Base-by-base conservation (phyloP, 352 stramenopile genomes). In the Globisporangium rhizosaccharum region DNA sequence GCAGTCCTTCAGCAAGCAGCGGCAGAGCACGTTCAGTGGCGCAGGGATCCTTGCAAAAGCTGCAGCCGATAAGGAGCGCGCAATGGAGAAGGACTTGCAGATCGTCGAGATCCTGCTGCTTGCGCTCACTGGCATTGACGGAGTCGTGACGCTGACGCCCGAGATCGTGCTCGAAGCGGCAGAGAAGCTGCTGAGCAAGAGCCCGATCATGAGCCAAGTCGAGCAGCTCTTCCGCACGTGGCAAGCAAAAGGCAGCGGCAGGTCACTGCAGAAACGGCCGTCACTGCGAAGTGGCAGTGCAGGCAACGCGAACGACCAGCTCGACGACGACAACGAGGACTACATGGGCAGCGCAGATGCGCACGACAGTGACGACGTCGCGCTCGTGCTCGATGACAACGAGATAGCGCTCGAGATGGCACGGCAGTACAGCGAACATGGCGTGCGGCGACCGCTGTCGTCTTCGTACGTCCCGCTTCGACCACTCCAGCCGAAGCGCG, bases 71-170 rank as follows among this genome's bases (percentile, higher is more conserved):
- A 59, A 56, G 30, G 48, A 47, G 18, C 53, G 25, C 10, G 30
- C 26, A 39, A 30, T 59, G 55, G 48, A 63, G 10, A 57, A 59
- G 18, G 44, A 63, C 15, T 17, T 53, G 30, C 45, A 68, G 25
- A 49, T 79, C 7, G 62, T 72, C 2, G 67, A 73, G 50, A 69
- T 73, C 15, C 65, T 79, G 57, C 57, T 79, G 51, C 59, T 79
- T 1, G 56, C 70, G 45, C 62, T 75, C 15, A 59, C 65, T 3
- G 71, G 67, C n/a, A 50, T 79, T n/a, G 51, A 79, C 20, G 71
- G 71, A 1, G 61, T 76, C 12, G 53, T 73, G 46, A 74, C 67
- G 14, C 51, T 56, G 5, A 62, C 63, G 17, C 61, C 65, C 18
- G 65, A 70, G 14, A 57, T 68, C 12, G 68, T 61, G 2, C 14